A percentile compares a stretch with the other conserved stretches of the same genome.
Conservation (phyloP, 257 asterid species). For the Lithospermum erythrorhizon region DNA sequence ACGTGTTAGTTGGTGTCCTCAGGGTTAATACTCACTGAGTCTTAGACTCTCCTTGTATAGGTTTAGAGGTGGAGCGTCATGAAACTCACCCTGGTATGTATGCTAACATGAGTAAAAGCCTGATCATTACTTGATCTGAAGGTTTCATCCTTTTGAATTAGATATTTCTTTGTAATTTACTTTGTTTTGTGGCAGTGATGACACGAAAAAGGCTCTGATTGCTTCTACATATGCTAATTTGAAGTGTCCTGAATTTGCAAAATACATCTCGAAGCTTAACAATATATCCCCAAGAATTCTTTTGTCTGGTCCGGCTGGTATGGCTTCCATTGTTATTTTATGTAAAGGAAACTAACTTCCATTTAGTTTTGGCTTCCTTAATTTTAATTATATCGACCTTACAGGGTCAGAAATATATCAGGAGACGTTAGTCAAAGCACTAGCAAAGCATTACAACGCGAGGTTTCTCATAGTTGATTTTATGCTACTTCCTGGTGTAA, state of each 20-base stretch:
- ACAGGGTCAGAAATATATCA: constrained; percentile 88
- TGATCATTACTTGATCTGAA: background rate
- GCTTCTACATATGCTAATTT: constrained; percentile 64
- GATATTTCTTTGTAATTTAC: constrained; percentile 2
- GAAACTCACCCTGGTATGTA: no score
- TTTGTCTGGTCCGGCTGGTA: constrained; percentile 88
- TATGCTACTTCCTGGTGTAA: constrained; percentile 59
- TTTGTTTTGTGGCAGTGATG: constrained; percentile 42
- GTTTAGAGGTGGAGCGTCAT: no score
- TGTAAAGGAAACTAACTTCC: background rate
- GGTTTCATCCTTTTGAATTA: background rate
- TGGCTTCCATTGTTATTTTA: constrained; percentile 6
- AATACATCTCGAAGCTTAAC: constrained; percentile 55
- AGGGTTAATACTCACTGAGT: no score
- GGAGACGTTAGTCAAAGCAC: constrained; percentile 71
- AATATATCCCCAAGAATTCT: constrained; percentile 68
- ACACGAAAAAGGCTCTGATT: constrained; percentile 67
- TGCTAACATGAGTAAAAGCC: background rate
- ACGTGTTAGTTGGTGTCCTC: no score
- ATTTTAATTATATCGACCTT: constrained; percentile 6
- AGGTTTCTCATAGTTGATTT: constrained; percentile 65
- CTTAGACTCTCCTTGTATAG: no score
- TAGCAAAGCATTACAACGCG: constrained; percentile 51
- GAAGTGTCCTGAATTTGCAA: constrained; percentile 40
- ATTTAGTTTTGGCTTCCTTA: constrained; percentile 3